phyloP scores from a whole-genome alignment of 257 asterid species.

The Craterostigma plantagineum region DNA sequence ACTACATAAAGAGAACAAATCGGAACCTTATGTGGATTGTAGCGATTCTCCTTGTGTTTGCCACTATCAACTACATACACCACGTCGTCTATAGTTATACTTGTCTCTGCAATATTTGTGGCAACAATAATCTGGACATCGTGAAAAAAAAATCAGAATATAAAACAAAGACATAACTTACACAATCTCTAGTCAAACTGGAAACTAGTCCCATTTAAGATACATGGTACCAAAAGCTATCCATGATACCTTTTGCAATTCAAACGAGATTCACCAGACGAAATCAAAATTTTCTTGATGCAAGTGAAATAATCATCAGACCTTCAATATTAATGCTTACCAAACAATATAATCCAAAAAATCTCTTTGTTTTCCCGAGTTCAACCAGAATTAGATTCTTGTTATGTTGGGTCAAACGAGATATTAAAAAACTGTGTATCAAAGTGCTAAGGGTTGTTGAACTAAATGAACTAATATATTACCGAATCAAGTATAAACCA shows the following conservation, averaged over 20 bases:
- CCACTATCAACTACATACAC: conserved; percentile 94
- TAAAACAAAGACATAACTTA: conserved; percentile 4
- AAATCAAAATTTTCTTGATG: too few relatives aligned
- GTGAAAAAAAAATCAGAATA: conserved; percentile 3
- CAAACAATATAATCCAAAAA: too few relatives aligned
- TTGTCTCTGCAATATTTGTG: conserved; percentile 96
- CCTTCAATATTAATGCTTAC: background rate
- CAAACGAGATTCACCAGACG: too few relatives aligned
- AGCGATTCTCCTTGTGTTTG: conserved; percentile 92
- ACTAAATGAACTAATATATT: background rate
- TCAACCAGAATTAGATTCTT: too few relatives aligned
- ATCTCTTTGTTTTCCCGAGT: too few relatives aligned
- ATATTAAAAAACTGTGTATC: background rate
- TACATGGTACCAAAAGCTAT: too few relatives aligned
- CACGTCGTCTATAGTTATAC: conserved; percentile 91
- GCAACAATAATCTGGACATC: conserved; percentile 70
- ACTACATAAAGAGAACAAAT: conserved; percentile 9
- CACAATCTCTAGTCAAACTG: conserved; percentile 4
- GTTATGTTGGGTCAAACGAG: too few relatives aligned
- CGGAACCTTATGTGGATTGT: conserved; percentile 76
- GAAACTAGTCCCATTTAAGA: background rate
- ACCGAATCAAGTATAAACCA: background rate
- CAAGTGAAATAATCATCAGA: background rate
- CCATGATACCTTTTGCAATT: too few relatives aligned
- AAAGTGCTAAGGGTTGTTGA: background rate